These are phyloP conservation scores for Cordyceps pruinosa DNA, from an alignment of 2,329 filamentous ascomycete species.

Conservation along the genomic window DNA sequence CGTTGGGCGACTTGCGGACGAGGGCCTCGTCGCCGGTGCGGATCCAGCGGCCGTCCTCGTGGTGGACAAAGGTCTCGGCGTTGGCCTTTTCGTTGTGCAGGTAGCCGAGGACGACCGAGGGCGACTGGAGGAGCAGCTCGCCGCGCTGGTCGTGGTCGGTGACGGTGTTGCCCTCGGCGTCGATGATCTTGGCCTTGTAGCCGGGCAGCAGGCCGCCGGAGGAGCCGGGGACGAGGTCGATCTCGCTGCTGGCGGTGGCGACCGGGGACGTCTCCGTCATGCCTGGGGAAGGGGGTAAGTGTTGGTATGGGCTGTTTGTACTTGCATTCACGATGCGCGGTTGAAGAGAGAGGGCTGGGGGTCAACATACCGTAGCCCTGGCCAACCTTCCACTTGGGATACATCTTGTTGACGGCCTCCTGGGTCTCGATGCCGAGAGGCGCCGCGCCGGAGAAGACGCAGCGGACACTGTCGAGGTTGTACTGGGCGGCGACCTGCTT, in stretches of 20 bases:
- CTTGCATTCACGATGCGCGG: too few species aligned
- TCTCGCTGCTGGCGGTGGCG: slow-evolving; percentile 47
- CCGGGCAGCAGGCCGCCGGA: slow-evolving; percentile 62
- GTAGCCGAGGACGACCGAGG: slow-evolving; percentile 74
- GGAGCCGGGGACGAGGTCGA: slow-evolving; percentile 61
- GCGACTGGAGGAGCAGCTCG: slow-evolving; percentile 72
- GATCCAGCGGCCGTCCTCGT: slow-evolving; percentile 68
- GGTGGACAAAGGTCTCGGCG: slow-evolving; percentile 64
- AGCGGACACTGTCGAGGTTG: slow-evolving; percentile 60
- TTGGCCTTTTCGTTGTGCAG: slow-evolving; percentile 81
- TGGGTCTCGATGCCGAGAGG: slow-evolving; percentile 65
- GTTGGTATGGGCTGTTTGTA: neutral
- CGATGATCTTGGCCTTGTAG: slow-evolving; percentile 56
- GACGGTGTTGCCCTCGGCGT: slow-evolving; percentile 60
- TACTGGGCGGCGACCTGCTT: slow-evolving; percentile 52
- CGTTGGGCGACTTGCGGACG: slow-evolving; percentile 54
- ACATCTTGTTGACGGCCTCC: slow-evolving; percentile 51
- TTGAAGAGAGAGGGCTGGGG: neutral
- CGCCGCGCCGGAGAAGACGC: slow-evolving; percentile 66
- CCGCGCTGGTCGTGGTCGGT: slow-evolving; percentile 65
- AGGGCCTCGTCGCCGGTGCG: slow-evolving; percentile 80
- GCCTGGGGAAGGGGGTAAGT: slow-evolving; percentile 26
- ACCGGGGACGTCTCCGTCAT: slow-evolving; percentile 69
- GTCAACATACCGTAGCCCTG: slow-evolving; percentile 60
- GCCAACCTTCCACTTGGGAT: slow-evolving; percentile 57